Conservation (phyloP, 2,329 filamentous ascomycete genomes). For the Coniochaeta prunicola region DNA sequence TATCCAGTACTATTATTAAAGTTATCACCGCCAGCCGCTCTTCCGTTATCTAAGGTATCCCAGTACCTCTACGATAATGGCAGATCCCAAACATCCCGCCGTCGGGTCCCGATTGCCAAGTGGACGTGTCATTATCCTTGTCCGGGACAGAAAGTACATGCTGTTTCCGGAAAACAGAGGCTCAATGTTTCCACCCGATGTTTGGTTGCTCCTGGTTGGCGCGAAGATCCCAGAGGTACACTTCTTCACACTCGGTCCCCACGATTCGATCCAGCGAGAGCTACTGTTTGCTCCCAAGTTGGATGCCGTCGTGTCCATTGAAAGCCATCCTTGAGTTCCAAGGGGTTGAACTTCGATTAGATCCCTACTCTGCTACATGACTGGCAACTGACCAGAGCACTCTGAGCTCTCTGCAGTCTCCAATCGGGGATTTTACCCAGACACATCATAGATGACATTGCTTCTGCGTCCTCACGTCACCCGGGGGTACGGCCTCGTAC, state of each 20-base stretch:
- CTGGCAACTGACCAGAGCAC: neutral
- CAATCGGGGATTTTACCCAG: neutral
- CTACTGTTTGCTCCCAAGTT: neutral
- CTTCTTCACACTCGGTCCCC: neutral
- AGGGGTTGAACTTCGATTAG: neutral
- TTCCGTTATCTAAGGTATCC: neutral
- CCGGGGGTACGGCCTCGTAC: neutral
- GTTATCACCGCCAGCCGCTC: neutral
- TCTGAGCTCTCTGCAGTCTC: neutral
- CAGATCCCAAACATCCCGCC: neutral
- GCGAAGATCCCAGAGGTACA: neutral
- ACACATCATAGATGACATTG: neutral
- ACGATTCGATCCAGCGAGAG: neutral
- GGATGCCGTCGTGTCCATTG: too few species aligned
- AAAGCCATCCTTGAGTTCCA: neutral
- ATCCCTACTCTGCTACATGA: neutral
- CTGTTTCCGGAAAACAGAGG: neutral
- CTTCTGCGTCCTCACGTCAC: neutral
- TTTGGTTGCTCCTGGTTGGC: neutral
- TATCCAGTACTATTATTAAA: neutral
- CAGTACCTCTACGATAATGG: neutral
- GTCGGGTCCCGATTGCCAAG: neutral
- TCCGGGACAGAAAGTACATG: neutral
- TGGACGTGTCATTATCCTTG: neutral
- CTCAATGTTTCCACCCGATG: neutral